phyloP scores from a whole-genome alignment of 73 alveolate genomes.

The Paramecium primaurelia region DNA sequence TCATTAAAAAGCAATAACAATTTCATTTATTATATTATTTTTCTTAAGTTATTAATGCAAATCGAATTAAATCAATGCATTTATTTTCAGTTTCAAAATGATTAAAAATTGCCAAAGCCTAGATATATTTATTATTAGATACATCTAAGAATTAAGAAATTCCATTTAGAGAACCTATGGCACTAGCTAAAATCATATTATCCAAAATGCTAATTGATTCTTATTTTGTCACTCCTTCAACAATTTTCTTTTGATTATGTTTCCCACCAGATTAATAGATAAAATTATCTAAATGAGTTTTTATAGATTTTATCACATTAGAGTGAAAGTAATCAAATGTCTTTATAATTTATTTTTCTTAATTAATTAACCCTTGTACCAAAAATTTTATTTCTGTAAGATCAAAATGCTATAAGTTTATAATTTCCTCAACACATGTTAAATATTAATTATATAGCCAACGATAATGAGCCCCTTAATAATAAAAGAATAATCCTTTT shows the following conservation, averaged over 20 bases:
- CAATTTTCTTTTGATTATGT: not conserved
- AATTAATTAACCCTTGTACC: not conserved
- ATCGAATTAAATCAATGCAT: not conserved
- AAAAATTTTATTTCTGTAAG: not conserved
- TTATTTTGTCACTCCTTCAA: not conserved
- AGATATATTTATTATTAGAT: not conserved
- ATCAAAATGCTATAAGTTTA: not conserved
- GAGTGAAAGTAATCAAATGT: not conserved
- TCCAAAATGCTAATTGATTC: not conserved
- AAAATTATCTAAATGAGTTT: not conserved
- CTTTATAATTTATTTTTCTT: not conserved
- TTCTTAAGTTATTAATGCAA: not conserved
- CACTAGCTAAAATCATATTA: not conserved
- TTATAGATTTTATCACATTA: not conserved
- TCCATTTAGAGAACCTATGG: not conserved
- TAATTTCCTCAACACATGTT: not conserved
- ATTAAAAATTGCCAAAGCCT: slow-evolving; percentile 5
- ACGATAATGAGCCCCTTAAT: not conserved
- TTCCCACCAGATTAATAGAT: not conserved
- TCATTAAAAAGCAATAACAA: too few relatives aligned
- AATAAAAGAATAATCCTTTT: slow-evolving; percentile 3
- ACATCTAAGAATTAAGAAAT: not conserved
- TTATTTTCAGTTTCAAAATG: not conserved
- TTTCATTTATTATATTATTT: not conserved
- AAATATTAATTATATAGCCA: not conserved